Base-by-base conservation (phyloP, 1,284 basidiomycete genomes). In the Cutaneotrichosporon dermatis region DNA sequence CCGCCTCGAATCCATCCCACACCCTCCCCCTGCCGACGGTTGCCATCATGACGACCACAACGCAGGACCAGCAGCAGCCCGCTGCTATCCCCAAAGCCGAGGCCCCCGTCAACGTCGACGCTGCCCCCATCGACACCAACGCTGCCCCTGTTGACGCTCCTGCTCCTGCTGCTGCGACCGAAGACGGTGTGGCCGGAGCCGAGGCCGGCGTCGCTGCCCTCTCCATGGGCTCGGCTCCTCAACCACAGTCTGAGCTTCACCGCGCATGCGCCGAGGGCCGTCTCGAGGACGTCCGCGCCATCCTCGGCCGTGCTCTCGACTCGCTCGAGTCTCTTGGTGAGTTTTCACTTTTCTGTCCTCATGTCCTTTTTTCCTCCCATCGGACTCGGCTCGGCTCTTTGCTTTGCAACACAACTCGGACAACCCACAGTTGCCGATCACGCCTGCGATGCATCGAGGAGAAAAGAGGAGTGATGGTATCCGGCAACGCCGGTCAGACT, bases 251-350 rank as follows among this genome's bases (percentile, higher is more conserved):
- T 16, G 67, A 69, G 64, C 63, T 77, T 55, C 73, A 75, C 60
- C 63, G 62, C 53, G 69, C 68, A 25, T 75, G 74, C 58, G 73
- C 69, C 25, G 72, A 73, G 55, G 76, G 73, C 12, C 70, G 68
- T 42, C 54, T 76, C 39, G 74, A 75, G 9, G 73, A 72, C 25
- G 71, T 75, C 40, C 64, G 71, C 56, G 69, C 58, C 51, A 58
- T 73, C 33, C 63, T 77, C 34, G 67, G 65, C 54, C 62, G 67
- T 45, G 67, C 70, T 54, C 56, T 72, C 34, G 76, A 74, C 33
- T 51, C 56, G 33, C 64, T 77, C 48, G 76, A 77, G 58, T 65
- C 62, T 55, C 66, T 76, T 43, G 76, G 75, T 77, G 57, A 74
- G 75, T 68, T 33, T 43, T n/a, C 25, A 4, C 6, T 40, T 40